These are phyloP conservation scores for Xylaria arbuscula DNA, from an alignment of 2,329 filamentous ascomycete species.

Conservation along the genomic window DNA sequence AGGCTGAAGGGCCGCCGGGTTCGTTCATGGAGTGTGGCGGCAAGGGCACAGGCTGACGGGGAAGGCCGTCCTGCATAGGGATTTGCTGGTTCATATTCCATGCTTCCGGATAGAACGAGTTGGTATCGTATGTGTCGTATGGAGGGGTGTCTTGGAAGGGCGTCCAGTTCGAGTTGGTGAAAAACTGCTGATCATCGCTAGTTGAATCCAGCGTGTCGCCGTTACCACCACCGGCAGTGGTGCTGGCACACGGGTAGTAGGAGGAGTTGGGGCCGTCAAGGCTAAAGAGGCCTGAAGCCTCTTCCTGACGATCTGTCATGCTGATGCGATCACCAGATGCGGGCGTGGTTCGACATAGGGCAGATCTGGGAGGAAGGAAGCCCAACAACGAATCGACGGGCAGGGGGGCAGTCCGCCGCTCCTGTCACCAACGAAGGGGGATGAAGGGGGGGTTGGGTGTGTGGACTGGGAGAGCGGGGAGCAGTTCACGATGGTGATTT, in stretches of 20 bases:
- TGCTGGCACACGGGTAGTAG: conserved; percentile 47
- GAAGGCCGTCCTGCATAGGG: conserved; percentile 47
- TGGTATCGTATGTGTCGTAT: conserved; percentile 58
- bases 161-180: conserved; percentile 57
- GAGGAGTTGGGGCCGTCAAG: conserved; percentile 56
- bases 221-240: conserved; percentile 31
- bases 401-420: conserved; percentile 31
- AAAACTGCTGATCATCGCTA: conserved; percentile 48
- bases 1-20: conserved; percentile 52
- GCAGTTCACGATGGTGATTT: conserved; percentile 28
- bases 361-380: conserved; percentile 33
- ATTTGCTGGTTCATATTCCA: conserved; percentile 49
- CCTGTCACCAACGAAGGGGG: conserved; percentile 26
- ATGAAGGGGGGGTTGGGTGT: conserved; percentile 15
- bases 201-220: conserved; percentile 29
- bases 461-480: conserved; percentile 23
- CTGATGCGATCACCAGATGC: conserved; percentile 51
- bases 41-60: conserved; percentile 46
- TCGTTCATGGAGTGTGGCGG: conserved; percentile 47
- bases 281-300: conserved; percentile 57
- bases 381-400: conserved; percentile 24
- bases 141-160: conserved; percentile 61
- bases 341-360: conserved; percentile 52
- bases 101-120: conserved; percentile 51
- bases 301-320: conserved; percentile 53